phyloP scores from a whole-genome alignment of 768 basidiomycete genomes.

The Gelatoporia subvermispora region DNA sequence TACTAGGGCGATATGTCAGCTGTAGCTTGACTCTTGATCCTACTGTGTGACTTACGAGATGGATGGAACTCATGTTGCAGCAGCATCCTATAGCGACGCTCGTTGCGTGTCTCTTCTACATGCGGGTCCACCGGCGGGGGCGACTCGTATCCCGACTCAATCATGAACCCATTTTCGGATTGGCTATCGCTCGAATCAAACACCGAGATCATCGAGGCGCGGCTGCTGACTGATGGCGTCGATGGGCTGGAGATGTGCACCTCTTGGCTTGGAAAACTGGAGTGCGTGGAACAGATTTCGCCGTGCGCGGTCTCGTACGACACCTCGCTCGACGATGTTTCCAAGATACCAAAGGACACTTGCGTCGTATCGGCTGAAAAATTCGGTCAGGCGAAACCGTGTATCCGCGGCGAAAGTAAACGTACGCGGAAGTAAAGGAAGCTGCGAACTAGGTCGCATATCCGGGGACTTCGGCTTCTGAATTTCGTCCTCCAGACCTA shows the following conservation, averaged over 20 bases:
- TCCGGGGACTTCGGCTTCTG: conserved; percentile 21
- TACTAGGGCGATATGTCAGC: conserved; percentile 14
- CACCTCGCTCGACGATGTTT: conserved; percentile 11
- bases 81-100: conserved; percentile 64
- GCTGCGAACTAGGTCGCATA: conserved; percentile 17
- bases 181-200: conserved; percentile 7
- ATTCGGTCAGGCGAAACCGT: not conserved
- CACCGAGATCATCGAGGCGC: conserved; percentile 1
- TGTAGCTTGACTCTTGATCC: not conserved
- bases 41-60: conserved; percentile 42
- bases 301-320: conserved; percentile 14
- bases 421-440: conserved; percentile 17
- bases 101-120: conserved; percentile 45
- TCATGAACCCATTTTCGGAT: not conserved
- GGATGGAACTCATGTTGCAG: conserved; percentile 66
- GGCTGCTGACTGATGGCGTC: not conserved
- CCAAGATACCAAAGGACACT: conserved; percentile 5
- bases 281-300: not conserved
- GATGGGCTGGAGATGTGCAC: too few species aligned
- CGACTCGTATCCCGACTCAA: conserved; percentile 12
- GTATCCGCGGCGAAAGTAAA: not conserved
- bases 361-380: conserved; percentile 13
- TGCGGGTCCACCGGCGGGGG: conserved; percentile 14
- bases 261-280: too few species aligned
- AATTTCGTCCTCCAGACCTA: conserved; percentile 18